These are phyloP conservation scores for Trapa bicornis DNA, from an alignment of 345 rosid species.

Conservation along the genomic window DNA sequence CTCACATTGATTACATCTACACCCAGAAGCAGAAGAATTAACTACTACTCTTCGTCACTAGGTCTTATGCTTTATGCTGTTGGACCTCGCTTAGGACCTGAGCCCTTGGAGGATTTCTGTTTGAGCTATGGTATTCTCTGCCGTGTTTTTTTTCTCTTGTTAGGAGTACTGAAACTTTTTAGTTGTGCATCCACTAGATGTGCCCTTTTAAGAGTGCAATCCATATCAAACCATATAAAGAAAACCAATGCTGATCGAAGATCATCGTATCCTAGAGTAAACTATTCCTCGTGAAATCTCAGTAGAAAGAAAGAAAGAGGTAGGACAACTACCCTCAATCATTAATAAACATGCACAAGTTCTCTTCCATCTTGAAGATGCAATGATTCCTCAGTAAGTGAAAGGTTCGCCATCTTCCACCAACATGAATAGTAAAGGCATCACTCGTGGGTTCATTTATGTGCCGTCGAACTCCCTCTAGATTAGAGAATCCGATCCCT, in stretches of 20 bases:
- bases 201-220: neutral
- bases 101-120: neutral
- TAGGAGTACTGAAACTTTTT: neutral
- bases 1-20: conserved; percentile 14
- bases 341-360: too few relatives aligned
- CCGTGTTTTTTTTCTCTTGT: neutral
- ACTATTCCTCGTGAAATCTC: too few relatives aligned
- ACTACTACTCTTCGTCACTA: neutral
- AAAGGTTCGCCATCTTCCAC: neutral
- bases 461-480: too few relatives aligned
- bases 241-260: too few relatives aligned
- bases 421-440: neutral
- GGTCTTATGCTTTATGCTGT: neutral
- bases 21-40: conserved; percentile 3
- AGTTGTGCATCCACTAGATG: neutral
- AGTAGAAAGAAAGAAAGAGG: too few relatives aligned
- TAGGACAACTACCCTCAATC: too few relatives aligned
- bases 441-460: neutral
- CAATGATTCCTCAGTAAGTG: too few relatives aligned
- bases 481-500: neutral
- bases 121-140: neutral
- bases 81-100: neutral
- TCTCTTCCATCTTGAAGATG: too few relatives aligned
- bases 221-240: too few relatives aligned
- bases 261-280: too few relatives aligned